These are phyloP conservation scores for Penicillium manginii DNA, from an alignment of 495 filamentous ascomycete genomes.

Conservation along the genomic window DNA sequence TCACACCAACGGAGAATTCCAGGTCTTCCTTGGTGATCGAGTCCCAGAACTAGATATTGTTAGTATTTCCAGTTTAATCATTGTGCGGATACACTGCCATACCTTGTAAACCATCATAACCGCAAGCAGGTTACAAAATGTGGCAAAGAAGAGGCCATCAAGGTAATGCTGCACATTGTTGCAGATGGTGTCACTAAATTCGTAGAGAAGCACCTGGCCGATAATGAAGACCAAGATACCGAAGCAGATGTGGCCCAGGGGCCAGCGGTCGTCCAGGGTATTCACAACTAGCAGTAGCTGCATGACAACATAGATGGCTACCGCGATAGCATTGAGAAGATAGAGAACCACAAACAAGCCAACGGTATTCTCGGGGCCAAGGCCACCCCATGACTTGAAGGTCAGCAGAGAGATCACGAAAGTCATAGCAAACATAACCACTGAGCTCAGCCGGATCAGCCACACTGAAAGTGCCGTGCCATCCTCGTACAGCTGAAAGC, in stretches of 20 bases:
- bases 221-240: constrained; percentile 89
- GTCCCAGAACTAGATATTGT: constrained; percentile 84
- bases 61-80: constrained; percentile 9
- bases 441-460: constrained; percentile 79
- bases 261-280: constrained; percentile 95
- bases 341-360: constrained; percentile 94
- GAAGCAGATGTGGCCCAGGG: constrained; percentile 89
- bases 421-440: constrained; percentile 83
- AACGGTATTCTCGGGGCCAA: constrained; percentile 81
- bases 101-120: constrained; percentile 99
- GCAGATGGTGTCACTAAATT: constrained; percentile 85
- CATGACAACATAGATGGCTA: constrained; percentile 84
- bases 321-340: constrained; percentile 82
- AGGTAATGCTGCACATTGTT: constrained; percentile 86
- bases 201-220: constrained; percentile 92
- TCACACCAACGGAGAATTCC: constrained; percentile 94
- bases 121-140: constrained; percentile 87
- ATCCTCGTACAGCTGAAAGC: constrained; percentile 98
- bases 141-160: constrained; percentile 94
- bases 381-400: constrained; percentile 88
- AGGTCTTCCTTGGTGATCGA: constrained; percentile 98
- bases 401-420: constrained; percentile 87
- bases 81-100: constrained; percentile 23
- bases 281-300: constrained; percentile 86
- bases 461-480: constrained; percentile 95